Conservation (phyloP, 768 basidiomycete genomes). For the Hypholoma sublateritium region DNA sequence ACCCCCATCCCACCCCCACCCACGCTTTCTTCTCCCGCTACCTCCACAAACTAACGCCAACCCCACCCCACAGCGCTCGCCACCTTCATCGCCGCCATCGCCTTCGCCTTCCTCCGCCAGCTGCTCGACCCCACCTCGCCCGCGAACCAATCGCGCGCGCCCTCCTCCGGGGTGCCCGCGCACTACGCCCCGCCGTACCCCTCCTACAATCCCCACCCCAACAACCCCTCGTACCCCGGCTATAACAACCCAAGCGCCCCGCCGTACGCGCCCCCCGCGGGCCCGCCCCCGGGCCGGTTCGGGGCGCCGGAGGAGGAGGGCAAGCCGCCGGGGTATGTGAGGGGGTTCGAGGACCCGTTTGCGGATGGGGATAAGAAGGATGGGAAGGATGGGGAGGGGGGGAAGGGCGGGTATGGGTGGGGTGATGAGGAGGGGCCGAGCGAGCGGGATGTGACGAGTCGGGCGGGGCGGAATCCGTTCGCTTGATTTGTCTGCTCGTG, state of each 20-base stretch:
- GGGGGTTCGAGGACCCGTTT: conserved; percentile 24
- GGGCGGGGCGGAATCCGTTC: conserved; percentile 24
- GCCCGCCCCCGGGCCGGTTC: conserved; percentile 43
- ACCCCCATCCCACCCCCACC: conserved; percentile 59
- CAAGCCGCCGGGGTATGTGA: conserved; percentile 52
- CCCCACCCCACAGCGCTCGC: conserved; percentile 43
- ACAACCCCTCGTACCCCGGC: conserved; percentile 20
- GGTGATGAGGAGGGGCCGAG: conserved; percentile 45
- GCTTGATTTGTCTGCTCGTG: no score
- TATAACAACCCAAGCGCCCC: conserved; percentile 23
- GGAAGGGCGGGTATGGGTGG: conserved; percentile 16
- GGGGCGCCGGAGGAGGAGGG: conserved; percentile 20
- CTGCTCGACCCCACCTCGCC: conserved; percentile 59
- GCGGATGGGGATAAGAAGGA: conserved; percentile 29
- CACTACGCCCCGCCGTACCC: conserved; percentile 66
- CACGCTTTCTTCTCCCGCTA: conserved; percentile 55
- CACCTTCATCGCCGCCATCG: conserved; percentile 60
- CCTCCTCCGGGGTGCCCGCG: conserved; percentile 39
- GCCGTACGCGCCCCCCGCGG: conserved; percentile 48
- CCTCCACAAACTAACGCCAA: not conserved
- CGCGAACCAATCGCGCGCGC: conserved; percentile 42
- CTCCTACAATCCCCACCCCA: conserved; percentile 18
- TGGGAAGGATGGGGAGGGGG: not conserved
- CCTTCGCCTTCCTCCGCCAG: conserved; percentile 77
- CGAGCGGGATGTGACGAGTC: conserved; percentile 41